Evolutionary conservation across 768 basidiomycete genomes (phyloP).

Genomic region (Leucosporidium scottii): DNA sequence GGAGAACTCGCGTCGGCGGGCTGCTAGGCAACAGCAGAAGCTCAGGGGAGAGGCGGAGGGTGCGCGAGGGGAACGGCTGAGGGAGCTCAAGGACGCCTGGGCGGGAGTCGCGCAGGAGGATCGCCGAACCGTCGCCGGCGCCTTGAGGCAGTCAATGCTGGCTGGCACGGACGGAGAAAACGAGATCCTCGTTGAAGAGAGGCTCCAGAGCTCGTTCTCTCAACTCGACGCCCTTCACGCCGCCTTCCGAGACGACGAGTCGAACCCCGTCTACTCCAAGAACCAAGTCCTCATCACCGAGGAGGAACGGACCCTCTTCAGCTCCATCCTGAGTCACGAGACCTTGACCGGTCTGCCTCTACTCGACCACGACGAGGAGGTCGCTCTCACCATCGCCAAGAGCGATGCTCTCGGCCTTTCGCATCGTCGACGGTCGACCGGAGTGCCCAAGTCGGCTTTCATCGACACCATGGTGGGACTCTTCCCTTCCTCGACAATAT

Average conservation of each 20-base stretch:
- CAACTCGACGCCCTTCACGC: slow-evolving; percentile 2
- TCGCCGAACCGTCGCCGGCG: neutral
- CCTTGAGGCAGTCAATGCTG: neutral
- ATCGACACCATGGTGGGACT: slow-evolving; percentile 6
- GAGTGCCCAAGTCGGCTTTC: neutral
- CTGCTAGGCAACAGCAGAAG: slow-evolving; percentile 8
- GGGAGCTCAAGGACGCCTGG: neutral
- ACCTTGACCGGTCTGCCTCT: neutral
- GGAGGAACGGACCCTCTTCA: slow-evolving; percentile 5
- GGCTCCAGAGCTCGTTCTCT: neutral
- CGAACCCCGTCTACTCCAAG: slow-evolving; percentile 25
- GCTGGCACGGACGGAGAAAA: too few relatives aligned
- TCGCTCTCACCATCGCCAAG: neutral
- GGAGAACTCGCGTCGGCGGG: slow-evolving; percentile 9
- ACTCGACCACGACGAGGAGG: neutral
- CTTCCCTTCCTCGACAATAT: neutral
- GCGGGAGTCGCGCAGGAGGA: neutral
- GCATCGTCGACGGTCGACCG: neutral
- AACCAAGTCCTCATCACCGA: slow-evolving; percentile 8
- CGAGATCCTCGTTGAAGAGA: neutral
- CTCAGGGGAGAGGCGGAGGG: slow-evolving; percentile 8
- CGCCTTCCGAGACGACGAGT: slow-evolving; percentile 3
- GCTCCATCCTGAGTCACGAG: neutral
- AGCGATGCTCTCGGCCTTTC: neutral
- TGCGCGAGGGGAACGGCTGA: neutral